These are phyloP conservation scores for Fusarium sp. DNA, from an alignment of 2,329 filamentous ascomycete species.

Conservation along the genomic window DNA sequence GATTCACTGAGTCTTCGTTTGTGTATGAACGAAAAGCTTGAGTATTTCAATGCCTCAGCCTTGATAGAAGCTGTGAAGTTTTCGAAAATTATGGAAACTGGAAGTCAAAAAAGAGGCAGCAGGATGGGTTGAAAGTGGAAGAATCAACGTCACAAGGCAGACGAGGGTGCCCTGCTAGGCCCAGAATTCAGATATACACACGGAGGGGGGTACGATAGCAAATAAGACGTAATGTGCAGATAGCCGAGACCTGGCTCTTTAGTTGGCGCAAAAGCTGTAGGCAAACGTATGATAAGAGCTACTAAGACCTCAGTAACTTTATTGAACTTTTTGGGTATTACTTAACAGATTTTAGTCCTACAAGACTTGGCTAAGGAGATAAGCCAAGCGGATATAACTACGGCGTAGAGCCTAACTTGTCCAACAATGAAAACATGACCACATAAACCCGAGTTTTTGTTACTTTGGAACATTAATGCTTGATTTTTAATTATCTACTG, in stretches of 20 bases:
- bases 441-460: neutral
- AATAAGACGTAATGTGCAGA: conserved; percentile 2
- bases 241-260: conserved; percentile 1
- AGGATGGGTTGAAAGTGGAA: conserved; percentile 4
- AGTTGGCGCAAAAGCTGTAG: neutral
- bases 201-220: neutral
- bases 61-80: conserved; percentile 4
- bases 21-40: conserved; percentile 1
- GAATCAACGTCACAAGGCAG: conserved; percentile 1
- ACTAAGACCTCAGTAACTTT: neutral
- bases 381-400: neutral
- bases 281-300: neutral
- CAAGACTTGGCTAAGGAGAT: neutral
- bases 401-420: conserved; percentile 4
- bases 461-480: conserved; percentile 6
- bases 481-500: conserved; percentile 4
- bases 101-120: neutral
- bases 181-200: conserved; percentile 1
- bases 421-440: neutral
- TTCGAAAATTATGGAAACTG: neutral
- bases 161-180: neutral
- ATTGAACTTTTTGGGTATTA: neutral
- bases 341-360: neutral
- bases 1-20: neutral
- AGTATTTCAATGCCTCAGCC: neutral